Base-by-base conservation (phyloP, 306 rosid genomes). In the Malus fusca region DNA sequence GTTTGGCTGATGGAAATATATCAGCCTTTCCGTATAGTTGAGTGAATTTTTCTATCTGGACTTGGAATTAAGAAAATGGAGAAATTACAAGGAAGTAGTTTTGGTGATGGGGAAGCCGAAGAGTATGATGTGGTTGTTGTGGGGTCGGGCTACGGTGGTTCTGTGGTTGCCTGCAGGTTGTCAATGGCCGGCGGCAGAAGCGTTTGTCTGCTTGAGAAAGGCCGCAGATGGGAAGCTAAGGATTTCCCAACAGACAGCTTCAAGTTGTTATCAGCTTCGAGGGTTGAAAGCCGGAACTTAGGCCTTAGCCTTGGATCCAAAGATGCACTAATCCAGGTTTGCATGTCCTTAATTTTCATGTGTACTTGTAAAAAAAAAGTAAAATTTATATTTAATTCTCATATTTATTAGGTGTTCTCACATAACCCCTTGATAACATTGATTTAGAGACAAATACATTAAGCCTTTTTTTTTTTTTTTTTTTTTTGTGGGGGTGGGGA, bases 271-370 rank as follows among this genome's bases (percentile, higher is more conserved):
- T 56, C 76, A 26, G 70, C 69, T 33, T 25, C 72, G 69, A 78
- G 72, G 74, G 51, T 80, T 58, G 82, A 74, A 63, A 78, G 75
- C 66, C 65, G 1, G 58, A 78, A 82, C 28, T 44, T 74, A 68
- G 82, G 82, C 37, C 17, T 78, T 44, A 82, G 79, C 69, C 68
- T 77, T 77, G 85, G 85, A 55, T 78, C 85, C 23, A 82, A 82
- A 59, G 71, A 82, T 78, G 85, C 82, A 52, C 28, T 78, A 17
- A 78, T 82, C 72, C 82, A 78, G 82, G 80, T 78, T 21, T 4
- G 31, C 18, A 11, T 12, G 2, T 48, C 19, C 19, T 51, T 48
- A 48, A 1, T 48, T 48, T 48, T 48, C 5, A 11, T 0, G 15
- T 15, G 13, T 48, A 48, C 6, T 4, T 48, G 43, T 48, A 31